These are phyloP conservation scores for Quercus cerris DNA, from an alignment of 306 rosid species.

Conservation along the genomic window DNA sequence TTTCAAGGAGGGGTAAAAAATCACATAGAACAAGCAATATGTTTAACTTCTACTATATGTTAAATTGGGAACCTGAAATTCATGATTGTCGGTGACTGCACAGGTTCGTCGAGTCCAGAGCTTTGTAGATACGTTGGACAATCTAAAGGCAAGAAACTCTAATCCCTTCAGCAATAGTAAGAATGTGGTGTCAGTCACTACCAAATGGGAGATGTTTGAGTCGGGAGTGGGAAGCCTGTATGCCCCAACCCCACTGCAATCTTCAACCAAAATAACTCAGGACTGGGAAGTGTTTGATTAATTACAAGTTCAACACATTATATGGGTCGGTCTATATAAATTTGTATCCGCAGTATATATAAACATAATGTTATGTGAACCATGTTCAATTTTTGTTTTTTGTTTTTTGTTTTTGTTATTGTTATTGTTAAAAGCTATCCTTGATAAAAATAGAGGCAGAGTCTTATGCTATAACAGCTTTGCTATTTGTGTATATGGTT, in stretches of 20 bases:
- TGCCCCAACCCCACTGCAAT: slow-evolving; percentile 22
- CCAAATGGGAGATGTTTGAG: slow-evolving; percentile 61
- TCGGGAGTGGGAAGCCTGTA: slow-evolving; percentile 42
- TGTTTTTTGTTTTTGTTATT: background rate
- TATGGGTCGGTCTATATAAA: background rate
- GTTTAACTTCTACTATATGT: background rate
- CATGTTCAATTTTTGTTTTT: background rate
- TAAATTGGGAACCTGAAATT: background rate
- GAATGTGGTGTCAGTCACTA: slow-evolving; percentile 30
- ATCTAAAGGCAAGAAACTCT: slow-evolving; percentile 47
- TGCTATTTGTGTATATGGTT: background rate
- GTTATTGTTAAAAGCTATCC: slow-evolving; percentile 10
- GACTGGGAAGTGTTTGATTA: slow-evolving; percentile 48
- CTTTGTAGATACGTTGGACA: slow-evolving; percentile 53
- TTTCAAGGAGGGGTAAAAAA: background rate
- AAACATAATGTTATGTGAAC: background rate
- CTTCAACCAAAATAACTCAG: slow-evolving; percentile 37
- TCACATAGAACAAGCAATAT: background rate
- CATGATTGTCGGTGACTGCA: background rate
- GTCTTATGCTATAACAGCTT: background rate
- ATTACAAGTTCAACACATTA: background rate
- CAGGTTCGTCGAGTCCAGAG: slow-evolving; percentile 71
- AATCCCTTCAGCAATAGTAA: slow-evolving; percentile 23
- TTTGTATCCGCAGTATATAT: background rate
- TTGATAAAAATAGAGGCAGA: background rate